Base-by-base conservation (phyloP, 2,329 filamentous ascomycete species). In the Diaporthe batatas region DNA sequence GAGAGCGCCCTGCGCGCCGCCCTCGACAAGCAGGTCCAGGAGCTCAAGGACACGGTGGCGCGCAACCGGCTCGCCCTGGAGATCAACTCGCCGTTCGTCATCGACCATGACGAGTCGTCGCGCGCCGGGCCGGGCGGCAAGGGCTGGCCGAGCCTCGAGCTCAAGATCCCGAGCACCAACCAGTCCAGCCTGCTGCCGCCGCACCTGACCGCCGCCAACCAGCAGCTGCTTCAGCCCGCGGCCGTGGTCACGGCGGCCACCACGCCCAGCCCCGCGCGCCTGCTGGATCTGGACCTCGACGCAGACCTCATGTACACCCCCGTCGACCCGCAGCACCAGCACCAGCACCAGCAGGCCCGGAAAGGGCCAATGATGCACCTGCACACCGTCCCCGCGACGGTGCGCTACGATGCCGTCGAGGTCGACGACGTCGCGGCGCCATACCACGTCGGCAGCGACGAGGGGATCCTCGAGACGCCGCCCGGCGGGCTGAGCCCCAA, bases 51-150 rank as follows among this genome's bases (percentile, higher is more conserved):
- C 36, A 75, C 76, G 32, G 72, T 77, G 8, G 59, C 68, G 42
- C 78, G 80, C 23, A 80, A 81, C 75, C 77, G 77, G 14, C 58
- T 59, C 7, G 68, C 75, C 14, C 67, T 79, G 2, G 77, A 80
- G 73, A 71, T 75, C 23, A 73, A 72, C 1, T 77, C 77, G 14
- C 78, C 79, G 47, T 76, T 76, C 32, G 21, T 75, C 10, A 71
- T 80, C 23, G 77, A 80, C 39, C 65, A 79, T 36, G 78, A 78
- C 1, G 77, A 79, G n/a, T 76, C 77, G 4, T 47, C 71, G 1
- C 75, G 75, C 18, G 74, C 77, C 1, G 75, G 77, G 34, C 75
- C 75, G 21, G 72, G 73, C 39, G 54, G 44, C 25, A 58, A 34
- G 3, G 78, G 78, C 12, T 79, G 78, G 78, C 78, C 78, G 1